Evolutionary conservation across 1,139 yeast genomes (phyloP).

Genomic region (Kluyveromyces sp.): DNA sequence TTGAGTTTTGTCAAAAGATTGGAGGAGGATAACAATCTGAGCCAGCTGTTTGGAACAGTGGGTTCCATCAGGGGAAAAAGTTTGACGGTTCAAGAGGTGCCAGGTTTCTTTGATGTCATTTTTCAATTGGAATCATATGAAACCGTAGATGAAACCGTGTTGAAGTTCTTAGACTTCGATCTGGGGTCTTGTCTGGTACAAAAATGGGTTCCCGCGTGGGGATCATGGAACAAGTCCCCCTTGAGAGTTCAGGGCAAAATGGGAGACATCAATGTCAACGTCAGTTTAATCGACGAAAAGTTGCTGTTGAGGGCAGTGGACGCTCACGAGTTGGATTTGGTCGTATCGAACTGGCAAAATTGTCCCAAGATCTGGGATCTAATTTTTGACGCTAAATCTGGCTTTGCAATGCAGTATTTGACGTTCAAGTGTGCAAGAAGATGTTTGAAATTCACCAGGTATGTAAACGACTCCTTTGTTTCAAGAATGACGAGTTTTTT

Average conservation of each 20-base stretch:
- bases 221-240: conserved; percentile 4
- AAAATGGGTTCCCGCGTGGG: conserved; percentile 23
- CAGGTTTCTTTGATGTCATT: conserved; percentile 20
- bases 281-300: conserved; percentile 6
- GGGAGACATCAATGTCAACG: too few relatives aligned
- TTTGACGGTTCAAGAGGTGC: conserved; percentile 2
- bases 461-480: conserved; percentile 11
- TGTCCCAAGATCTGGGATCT: background rate
- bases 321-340: conserved; percentile 18
- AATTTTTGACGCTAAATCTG: background rate
- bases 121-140: conserved; percentile 13
- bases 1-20: conserved; percentile 8
- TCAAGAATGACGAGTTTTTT: conserved; percentile 8
- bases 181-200: conserved; percentile 13
- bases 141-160: conserved; percentile 9
- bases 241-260: background rate
- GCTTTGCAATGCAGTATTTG: conserved; percentile 9
- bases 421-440: conserved; percentile 14
- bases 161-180: conserved; percentile 12
- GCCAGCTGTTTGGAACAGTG: background rate
- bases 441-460: conserved; percentile 10
- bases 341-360: conserved; percentile 10
- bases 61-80: background rate
- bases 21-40: conserved; percentile 8
- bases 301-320: conserved; percentile 10